These are phyloP conservation scores for Sesbania bispinosa DNA, from an alignment of 306 rosid species.

Conservation along the genomic window DNA sequence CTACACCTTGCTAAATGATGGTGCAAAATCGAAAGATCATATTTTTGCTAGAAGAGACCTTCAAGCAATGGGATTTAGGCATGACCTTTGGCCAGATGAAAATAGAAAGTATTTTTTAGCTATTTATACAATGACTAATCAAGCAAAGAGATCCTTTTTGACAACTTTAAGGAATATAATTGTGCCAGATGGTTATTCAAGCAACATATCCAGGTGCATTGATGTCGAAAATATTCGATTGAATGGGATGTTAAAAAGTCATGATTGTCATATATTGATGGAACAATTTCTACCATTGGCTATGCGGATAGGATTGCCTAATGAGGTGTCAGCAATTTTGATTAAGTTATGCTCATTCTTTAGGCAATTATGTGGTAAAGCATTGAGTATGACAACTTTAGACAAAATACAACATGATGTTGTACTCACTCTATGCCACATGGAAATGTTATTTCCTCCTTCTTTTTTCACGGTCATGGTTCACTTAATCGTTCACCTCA, in stretches of 20 bases:
- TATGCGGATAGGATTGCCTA: not conserved
- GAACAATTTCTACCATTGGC: not conserved
- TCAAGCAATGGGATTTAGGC: no score
- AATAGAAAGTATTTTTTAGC: no score
- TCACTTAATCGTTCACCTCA: not conserved
- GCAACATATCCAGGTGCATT: not conserved
- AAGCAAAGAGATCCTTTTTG: no score
- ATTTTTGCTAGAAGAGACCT: no score
- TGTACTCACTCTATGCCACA: no score
- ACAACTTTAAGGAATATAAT: no score
- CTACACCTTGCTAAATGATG: no score
- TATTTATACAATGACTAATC: no score
- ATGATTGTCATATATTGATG: not conserved
- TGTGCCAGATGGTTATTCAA: not conserved
- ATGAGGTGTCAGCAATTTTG: not conserved
- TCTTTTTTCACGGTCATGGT: not conserved
- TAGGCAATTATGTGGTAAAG: not conserved
- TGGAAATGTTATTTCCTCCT: not conserved
- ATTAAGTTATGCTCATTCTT: not conserved
- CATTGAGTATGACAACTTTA: no score
- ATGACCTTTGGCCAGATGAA: no score
- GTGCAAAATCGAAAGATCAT: no score
- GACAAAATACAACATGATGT: no score
- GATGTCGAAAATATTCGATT: not conserved
- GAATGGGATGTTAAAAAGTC: not conserved